phyloP scores from a whole-genome alignment of 2,329 filamentous ascomycete species.

The Karstenula rhodostoma region DNA sequence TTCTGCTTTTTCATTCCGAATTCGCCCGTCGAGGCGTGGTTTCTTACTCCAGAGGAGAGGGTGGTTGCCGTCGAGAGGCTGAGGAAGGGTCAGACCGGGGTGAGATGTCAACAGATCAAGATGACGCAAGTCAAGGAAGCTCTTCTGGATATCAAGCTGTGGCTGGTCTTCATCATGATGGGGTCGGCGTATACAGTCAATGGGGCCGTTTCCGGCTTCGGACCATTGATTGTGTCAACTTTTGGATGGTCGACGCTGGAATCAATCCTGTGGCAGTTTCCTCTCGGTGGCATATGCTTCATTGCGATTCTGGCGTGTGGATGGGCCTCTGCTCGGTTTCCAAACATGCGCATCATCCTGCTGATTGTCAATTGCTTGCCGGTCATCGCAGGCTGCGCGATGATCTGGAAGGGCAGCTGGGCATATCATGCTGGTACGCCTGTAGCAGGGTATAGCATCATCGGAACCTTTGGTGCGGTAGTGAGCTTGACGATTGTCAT shows the following conservation, averaged over 20 bases:
- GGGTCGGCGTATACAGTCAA: constrained; percentile 66
- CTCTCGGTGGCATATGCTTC: constrained; percentile 73
- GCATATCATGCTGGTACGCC: constrained; percentile 69
- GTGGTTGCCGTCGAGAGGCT: constrained; percentile 61
- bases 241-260: constrained; percentile 54
- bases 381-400: constrained; percentile 75
- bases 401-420: constrained; percentile 77
- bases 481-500: constrained; percentile 68
- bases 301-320: constrained; percentile 72
- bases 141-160: constrained; percentile 56
- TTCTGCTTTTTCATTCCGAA: constrained; percentile 74
- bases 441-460: constrained; percentile 75
- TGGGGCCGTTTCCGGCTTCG: constrained; percentile 53
- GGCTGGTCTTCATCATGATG: constrained; percentile 51
- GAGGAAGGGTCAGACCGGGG: constrained; percentile 58
- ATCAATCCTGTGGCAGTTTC: constrained; percentile 69
- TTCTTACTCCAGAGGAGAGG: constrained; percentile 68
- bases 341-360: constrained; percentile 71
- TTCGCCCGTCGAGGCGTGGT: constrained; percentile 73
- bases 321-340: constrained; percentile 66
- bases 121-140: constrained; percentile 60
- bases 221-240: constrained; percentile 48
- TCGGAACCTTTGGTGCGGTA: constrained; percentile 76
- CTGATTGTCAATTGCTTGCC: constrained; percentile 73
- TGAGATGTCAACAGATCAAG: constrained; percentile 62